A percentile compares a stretch with the other conserved stretches of the same genome.
phyloP scores from a whole-genome alignment of 495 filamentous ascomycete species.

The Penicillium atrosanguineum region DNA sequence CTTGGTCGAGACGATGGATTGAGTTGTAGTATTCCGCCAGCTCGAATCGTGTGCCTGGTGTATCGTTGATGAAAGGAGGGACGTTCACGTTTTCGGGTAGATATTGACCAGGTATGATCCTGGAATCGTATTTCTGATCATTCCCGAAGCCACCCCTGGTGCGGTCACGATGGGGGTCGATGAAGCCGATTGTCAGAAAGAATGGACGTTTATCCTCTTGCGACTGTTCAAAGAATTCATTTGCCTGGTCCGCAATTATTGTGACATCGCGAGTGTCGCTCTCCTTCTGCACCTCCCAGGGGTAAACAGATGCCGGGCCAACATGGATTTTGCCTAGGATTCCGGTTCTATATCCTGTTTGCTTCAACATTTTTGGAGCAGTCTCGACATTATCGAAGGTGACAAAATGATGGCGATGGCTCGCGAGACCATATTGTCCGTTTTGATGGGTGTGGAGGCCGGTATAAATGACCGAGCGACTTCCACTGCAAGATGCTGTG shows the following conservation, averaged over 20 bases:
- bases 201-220: slow-evolving; percentile 29
- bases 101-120: too few relatives aligned
- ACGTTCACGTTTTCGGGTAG: slow-evolving; percentile 34
- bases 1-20: slow-evolving; percentile 39
- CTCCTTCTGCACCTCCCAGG: slow-evolving; percentile 38
- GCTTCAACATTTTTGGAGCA: slow-evolving; percentile 32
- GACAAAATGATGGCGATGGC: slow-evolving; percentile 34
- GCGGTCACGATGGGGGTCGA: slow-evolving; percentile 45
- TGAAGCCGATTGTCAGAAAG: slow-evolving; percentile 42
- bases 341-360: slow-evolving; percentile 40
- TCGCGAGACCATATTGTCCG: slow-evolving; percentile 46
- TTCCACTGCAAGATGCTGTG: slow-evolving; percentile 46
- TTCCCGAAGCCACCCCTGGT: slow-evolving; percentile 45
- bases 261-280: slow-evolving; percentile 33
- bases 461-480: slow-evolving; percentile 44
- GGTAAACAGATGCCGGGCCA: slow-evolving; percentile 36
- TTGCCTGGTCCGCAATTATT: slow-evolving; percentile 32
- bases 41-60: slow-evolving; percentile 35
- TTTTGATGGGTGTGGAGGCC: slow-evolving; percentile 48
- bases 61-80: slow-evolving; percentile 33
- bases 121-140: slow-evolving; percentile 14
- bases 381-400: slow-evolving; percentile 43
- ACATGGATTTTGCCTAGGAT: slow-evolving; percentile 49
- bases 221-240: slow-evolving; percentile 33
- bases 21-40: slow-evolving; percentile 42